phyloP scores from a whole-genome alignment of 2,329 filamentous ascomycete genomes.

The Alternaria conjuncta region DNA sequence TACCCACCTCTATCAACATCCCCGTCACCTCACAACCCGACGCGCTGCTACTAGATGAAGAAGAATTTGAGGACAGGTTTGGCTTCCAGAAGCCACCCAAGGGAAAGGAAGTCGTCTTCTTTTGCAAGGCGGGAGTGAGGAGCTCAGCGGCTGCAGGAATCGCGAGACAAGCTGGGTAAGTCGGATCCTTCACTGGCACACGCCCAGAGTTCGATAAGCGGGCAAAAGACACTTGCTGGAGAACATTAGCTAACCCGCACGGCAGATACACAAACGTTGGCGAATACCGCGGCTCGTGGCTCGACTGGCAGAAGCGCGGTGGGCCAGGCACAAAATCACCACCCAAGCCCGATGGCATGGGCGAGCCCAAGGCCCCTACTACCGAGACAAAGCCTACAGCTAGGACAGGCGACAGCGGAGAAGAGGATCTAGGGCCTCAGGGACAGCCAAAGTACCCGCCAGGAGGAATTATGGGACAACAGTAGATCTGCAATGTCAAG shows the following conservation, averaged over 20 bases:
- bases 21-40: conserved; percentile 80
- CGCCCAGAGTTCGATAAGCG: neutral
- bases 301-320: conserved; percentile 80
- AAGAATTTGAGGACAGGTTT: conserved; percentile 84
- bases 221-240: neutral
- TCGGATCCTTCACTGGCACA: neutral
- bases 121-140: conserved; percentile 90
- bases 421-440: conserved; percentile 19
- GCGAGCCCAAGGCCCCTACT: conserved; percentile 22
- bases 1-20: conserved; percentile 83
- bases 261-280: conserved; percentile 67
- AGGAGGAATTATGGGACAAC: conserved; percentile 1
- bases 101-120: conserved; percentile 66
- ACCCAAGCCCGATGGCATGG: conserved; percentile 20
- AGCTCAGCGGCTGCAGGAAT: conserved; percentile 77
- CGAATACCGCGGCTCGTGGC: conserved; percentile 77
- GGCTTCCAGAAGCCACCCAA: conserved; percentile 62
- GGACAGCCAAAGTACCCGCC: conserved; percentile 8
- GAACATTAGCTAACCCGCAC: neutral
- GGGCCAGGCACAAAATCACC: conserved; percentile 57
- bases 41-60: conserved; percentile 74
- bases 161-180: conserved; percentile 78
- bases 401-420: conserved; percentile 19
- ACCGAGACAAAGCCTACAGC: conserved; percentile 21
- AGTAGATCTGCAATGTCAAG: neutral